Base-by-base conservation (phyloP, 1,284 basidiomycete species). In the Irpex lacteus region DNA sequence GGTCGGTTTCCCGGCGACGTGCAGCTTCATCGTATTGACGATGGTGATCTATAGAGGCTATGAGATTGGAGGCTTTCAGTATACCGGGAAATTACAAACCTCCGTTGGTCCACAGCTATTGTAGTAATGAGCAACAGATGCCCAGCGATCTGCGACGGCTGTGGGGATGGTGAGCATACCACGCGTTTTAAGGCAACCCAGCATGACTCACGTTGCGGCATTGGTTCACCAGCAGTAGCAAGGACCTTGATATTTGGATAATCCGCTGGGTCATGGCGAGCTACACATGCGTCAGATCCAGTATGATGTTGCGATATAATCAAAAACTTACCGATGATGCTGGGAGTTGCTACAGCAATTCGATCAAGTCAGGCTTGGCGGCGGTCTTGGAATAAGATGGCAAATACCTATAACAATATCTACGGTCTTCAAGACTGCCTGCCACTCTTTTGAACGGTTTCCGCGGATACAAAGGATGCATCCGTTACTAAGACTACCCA, bases 221-320 rank as follows among this genome's bases (percentile, higher is more conserved):
- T 86, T n/a, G 82, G 79, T 72, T 87, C 85, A 49, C 85, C 85
- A 19, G 84, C 85, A n/a, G 84, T 84, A 5, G 84, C 84, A 3
- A 87, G 81, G 15, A 75, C 76, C 71, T 85, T 83, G 66, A 87
- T 80, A 63, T 83, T 85, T 8, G 84, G 83, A 69, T 86, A 87
- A 68, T 85, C 83, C 1, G 71, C 72, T 1, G 85, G 84, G 65
- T 84, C 74, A 66, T 87, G 83, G 52, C 80, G 80, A 19, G 74
- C 77, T 76, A 63, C 32, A 50, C 40, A 47, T 8, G 19, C 6
- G 26, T 34, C 13, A 63, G 8, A 62, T 21, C 36, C 19, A 34
- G 37, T 11, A 49, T 21, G n/a, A 21, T 44, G 60, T 32, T 36
- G 5, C 36, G 32, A 21, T 13, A 7, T 38, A n/a, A 38, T 9